Evolutionary conservation across 2,329 filamentous ascomycete species (phyloP).

Genomic region (Trichophyton mentagrophytes): DNA sequence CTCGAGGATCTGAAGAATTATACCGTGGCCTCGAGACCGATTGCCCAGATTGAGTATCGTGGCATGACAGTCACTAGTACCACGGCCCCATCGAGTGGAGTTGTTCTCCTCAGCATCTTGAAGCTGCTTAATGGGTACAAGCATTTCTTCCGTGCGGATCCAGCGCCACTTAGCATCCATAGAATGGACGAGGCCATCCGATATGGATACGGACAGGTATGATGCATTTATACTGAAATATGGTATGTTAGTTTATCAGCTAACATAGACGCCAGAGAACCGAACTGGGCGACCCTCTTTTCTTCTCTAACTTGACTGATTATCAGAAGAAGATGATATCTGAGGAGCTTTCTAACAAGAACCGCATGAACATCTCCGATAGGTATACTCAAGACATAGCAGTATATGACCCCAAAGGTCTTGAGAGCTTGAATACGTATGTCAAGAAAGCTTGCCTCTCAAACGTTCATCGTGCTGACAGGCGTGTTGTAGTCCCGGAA

Average conservation of each 20-base stretch:
- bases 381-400: conserved; percentile 55
- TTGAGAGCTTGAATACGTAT: conserved; percentile 53
- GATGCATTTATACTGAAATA: background rate
- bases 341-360: conserved; percentile 43
- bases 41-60: conserved; percentile 53
- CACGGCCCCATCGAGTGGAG: conserved; percentile 66
- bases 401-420: conserved; percentile 56
- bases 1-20: conserved; percentile 66
- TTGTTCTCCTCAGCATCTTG: conserved; percentile 59
- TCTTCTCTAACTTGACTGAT: conserved; percentile 48
- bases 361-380: conserved; percentile 59
- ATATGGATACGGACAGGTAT: conserved; percentile 62
- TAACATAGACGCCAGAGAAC: conserved; percentile 40
- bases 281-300: conserved; percentile 72
- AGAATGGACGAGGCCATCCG: conserved; percentile 77
- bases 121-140: conserved; percentile 73
- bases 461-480: background rate
- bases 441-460: conserved; percentile 10
- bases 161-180: conserved; percentile 59
- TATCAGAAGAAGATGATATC: conserved; percentile 60
- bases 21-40: conserved; percentile 49
- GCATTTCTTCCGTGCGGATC: conserved; percentile 45
- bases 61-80: conserved; percentile 53
- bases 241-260: background rate
- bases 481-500: conserved; percentile 31